Percentiles rank a stretch among this genome's conserved stretches.
Evolutionary conservation across 192 early-diverging fungal species (phyloP).

Genomic region (Entomortierella lignicola): DNA sequence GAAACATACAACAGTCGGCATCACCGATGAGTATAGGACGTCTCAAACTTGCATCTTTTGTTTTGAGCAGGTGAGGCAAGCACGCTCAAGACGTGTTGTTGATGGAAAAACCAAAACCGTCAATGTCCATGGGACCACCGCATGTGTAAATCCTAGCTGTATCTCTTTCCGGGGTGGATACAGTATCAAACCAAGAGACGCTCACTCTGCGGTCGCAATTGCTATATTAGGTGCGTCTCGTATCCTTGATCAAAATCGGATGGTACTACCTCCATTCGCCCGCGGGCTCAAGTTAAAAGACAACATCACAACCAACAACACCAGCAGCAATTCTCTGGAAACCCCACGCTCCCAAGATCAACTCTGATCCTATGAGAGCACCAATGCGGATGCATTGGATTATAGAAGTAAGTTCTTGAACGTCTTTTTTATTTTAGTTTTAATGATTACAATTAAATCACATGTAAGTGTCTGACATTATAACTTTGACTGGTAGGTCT

Average conservation of each 20-base stretch:
- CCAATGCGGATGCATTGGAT: no score
- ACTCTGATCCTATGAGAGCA: no score
- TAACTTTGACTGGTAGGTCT: no score
- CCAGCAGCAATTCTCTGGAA: neutral
- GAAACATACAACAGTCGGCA: neutral
- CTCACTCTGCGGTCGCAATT: neutral
- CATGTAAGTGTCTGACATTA: no score
- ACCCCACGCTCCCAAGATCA: no score
- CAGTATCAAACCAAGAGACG: neutral
- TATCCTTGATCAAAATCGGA: neutral
- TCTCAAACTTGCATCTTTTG: slow-evolving; percentile 5
- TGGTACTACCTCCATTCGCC: neutral
- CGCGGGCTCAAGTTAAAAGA: neutral
- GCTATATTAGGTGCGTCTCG: neutral
- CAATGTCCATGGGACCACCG: neutral
- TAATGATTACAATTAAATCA: no score
- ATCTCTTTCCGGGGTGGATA: neutral
- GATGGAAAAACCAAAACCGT: neutral
- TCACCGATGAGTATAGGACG: slow-evolving; percentile 3
- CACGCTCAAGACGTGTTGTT: neutral
- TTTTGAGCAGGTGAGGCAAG: neutral
- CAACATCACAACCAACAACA: slow-evolving; percentile 3
- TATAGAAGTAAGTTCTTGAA: no score
- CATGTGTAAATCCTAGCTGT: slow-evolving; percentile 5
- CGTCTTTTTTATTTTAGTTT: no score